A percentile compares a stretch with the other conserved stretches of the same genome.
Conservation (phyloP, 257 asterid genomes). For the Nicotiana tomentosiformis region DNA sequence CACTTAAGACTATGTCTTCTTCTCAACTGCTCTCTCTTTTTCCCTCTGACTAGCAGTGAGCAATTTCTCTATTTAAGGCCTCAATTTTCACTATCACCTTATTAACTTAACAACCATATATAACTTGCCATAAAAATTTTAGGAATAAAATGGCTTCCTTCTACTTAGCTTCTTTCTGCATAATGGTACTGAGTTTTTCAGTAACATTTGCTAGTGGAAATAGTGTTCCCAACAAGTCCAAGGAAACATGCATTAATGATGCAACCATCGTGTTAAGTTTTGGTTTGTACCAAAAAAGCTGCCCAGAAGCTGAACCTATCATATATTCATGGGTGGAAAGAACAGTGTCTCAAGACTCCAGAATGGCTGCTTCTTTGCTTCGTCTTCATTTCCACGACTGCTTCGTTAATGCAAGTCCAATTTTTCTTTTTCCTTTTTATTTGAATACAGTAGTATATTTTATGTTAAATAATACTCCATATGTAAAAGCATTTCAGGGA, state of each 20-base stretch:
- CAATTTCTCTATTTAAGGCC: not conserved
- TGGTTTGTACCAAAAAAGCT: conserved; percentile 49
- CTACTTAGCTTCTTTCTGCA: conserved; percentile 20
- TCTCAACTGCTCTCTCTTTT: not conserved
- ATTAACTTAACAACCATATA: not conserved
- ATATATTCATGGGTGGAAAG: conserved; percentile 65
- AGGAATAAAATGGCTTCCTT: not conserved
- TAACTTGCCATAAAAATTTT: not conserved
- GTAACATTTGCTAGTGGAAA: conserved; percentile 13
- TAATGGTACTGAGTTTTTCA: conserved; percentile 26
- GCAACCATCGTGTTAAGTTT: conserved; percentile 33
- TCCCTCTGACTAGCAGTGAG: not conserved
- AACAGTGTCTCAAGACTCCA: conserved; percentile 61
- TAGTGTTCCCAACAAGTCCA: not conserved
- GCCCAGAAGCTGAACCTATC: conserved; percentile 68
- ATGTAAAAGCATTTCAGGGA: conserved; percentile 38
- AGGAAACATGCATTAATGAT: conserved; percentile 39
- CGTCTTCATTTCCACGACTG: conserved; percentile 95
- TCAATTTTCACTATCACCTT: not conserved
- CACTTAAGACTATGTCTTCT: not conserved
- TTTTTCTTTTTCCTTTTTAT: not conserved
- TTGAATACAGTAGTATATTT: not conserved
- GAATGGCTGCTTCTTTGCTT: conserved; percentile 90
- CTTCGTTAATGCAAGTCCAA: conserved; percentile 66
- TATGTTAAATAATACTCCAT: not conserved